Evolutionary conservation across 495 filamentous ascomycete genomes (phyloP).

Genomic region (Friedmanniomyces simplex): DNA sequence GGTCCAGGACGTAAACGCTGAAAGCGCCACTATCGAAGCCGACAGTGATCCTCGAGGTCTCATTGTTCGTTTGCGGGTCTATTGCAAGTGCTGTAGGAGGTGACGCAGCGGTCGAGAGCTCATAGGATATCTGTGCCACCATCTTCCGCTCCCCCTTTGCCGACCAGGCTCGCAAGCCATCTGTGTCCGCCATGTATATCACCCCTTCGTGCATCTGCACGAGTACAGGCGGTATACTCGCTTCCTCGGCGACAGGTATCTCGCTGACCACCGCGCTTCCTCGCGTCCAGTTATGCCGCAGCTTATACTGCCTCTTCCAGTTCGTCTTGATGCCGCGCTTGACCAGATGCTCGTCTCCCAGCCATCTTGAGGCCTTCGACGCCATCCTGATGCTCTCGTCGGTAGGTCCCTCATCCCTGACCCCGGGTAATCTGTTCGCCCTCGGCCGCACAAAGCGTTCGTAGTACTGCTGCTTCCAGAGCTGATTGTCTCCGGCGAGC

Average conservation of each 20-base stretch:
- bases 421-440: conserved; percentile 62
- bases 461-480: conserved; percentile 91
- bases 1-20: conserved; percentile 52
- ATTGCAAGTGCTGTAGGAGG: conserved; percentile 60
- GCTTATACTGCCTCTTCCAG: conserved; percentile 87
- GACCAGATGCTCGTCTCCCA: conserved; percentile 57
- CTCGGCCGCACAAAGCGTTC: conserved; percentile 78
- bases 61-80: conserved; percentile 29
- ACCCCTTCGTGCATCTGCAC: conserved; percentile 64
- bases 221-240: conserved; percentile 48
- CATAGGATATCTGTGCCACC: conserved; percentile 37
- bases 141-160: conserved; percentile 47
- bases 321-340: conserved; percentile 44
- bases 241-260: conserved; percentile 50
- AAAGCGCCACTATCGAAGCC: conserved; percentile 74
- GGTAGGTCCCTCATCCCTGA: conserved; percentile 38
- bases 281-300: conserved; percentile 84
- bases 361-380: conserved; percentile 68
- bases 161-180: conserved; percentile 70
- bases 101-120: conserved; percentile 23
- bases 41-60: conserved; percentile 45
- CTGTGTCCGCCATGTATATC: conserved; percentile 65
- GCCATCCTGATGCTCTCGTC: conserved; percentile 49
- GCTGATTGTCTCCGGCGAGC: conserved; percentile 71
- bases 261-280: conserved; percentile 74